Conservation (phyloP, 2,329 filamentous ascomycete genomes). For the Plenodomus biglobosus region DNA sequence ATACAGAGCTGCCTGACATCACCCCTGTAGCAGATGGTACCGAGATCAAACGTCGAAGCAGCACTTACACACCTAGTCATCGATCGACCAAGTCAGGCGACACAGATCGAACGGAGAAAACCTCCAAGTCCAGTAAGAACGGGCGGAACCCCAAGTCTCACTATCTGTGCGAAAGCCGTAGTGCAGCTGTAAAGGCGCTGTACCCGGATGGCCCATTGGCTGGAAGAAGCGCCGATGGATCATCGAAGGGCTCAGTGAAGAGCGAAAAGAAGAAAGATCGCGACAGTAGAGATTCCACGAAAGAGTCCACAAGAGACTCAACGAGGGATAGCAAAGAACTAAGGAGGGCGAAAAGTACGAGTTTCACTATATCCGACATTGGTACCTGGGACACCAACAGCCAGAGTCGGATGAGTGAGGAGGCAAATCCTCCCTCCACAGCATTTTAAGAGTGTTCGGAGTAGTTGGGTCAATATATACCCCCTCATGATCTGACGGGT, state of each 20-base stretch:
- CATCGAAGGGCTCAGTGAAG: slow-evolving; percentile 12
- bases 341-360: slow-evolving; percentile 1
- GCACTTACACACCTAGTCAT: slow-evolving; percentile 33
- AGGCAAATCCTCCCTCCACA: background rate
- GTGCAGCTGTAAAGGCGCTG: slow-evolving; percentile 43
- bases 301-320: slow-evolving; percentile 17
- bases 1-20: slow-evolving; percentile 29
- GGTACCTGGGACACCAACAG: slow-evolving; percentile 34
- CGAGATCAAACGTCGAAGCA: slow-evolving; percentile 30
- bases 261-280: slow-evolving; percentile 20
- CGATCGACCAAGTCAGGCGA: slow-evolving; percentile 23
- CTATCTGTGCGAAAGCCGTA: slow-evolving; percentile 40
- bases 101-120: slow-evolving; percentile 23
- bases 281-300: slow-evolving; percentile 19
- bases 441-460: background rate
- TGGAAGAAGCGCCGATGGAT: slow-evolving; percentile 17
- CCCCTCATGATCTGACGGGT: background rate
- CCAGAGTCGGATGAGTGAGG: slow-evolving; percentile 19
- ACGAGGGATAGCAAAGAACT: slow-evolving; percentile 7
- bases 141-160: slow-evolving; percentile 27
- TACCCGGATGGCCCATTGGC: slow-evolving; percentile 39
- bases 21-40: slow-evolving; percentile 10
- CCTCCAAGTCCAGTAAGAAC: slow-evolving; percentile 20
- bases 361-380: slow-evolving; percentile 14
- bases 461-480: background rate